phyloP scores from a whole-genome alignment of 1,139 yeast species.

The Blastobotrys aristatus region DNA sequence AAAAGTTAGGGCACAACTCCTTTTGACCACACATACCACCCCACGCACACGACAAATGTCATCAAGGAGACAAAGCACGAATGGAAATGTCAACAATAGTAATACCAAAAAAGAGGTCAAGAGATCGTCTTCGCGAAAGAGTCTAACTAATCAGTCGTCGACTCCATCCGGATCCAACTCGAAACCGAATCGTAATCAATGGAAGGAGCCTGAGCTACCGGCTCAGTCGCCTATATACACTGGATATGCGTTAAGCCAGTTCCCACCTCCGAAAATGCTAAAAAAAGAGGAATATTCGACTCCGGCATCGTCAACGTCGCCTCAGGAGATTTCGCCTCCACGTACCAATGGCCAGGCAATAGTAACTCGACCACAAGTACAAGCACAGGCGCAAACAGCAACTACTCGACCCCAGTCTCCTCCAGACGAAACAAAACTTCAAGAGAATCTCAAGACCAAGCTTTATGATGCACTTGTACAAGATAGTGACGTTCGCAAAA shows the following conservation, averaged over 20 bases:
- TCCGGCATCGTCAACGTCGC: not conserved
- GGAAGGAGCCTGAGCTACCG: slow-evolving; percentile 57
- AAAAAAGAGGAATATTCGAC: slow-evolving; percentile 24
- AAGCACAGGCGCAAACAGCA: not conserved
- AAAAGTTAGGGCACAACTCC: no score
- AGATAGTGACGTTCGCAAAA: slow-evolving; percentile 11
- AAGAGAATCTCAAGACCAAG: slow-evolving; percentile 35
- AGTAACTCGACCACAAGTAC: not conserved
- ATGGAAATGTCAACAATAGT: not conserved
- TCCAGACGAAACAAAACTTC: slow-evolving; percentile 1
- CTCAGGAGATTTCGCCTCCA: not conserved
- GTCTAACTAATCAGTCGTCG: no score
- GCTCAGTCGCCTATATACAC: slow-evolving; percentile 51
- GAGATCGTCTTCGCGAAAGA: not conserved
- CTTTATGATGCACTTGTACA: slow-evolving; percentile 32
- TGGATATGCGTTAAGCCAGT: slow-evolving; percentile 61
- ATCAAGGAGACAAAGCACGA: not conserved
- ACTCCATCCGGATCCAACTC: no score
- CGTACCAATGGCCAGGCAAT: not conserved
- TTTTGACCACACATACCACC: no score
- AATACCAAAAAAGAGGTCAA: not conserved
- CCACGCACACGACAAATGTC: not conserved
- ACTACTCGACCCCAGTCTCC: not conserved
- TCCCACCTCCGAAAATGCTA: slow-evolving; percentile 49
- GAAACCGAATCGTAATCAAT: slow-evolving; percentile 17